Conservation (phyloP, 306 rosid genomes). For the Sechiopsis laciniata region DNA sequence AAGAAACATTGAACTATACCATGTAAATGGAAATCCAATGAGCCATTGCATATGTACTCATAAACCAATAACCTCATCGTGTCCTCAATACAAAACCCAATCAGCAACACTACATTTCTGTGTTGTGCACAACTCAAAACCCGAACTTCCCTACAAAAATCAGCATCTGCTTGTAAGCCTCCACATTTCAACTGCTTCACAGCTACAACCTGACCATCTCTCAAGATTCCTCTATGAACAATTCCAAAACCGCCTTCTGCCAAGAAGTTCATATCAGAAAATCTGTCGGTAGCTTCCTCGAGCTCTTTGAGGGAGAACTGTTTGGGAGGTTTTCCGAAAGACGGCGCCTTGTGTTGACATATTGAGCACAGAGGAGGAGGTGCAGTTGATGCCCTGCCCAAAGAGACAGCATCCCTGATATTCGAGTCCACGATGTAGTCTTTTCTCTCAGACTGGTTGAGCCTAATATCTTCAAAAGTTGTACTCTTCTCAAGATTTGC, state of each 20-base stretch:
- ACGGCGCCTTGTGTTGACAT: constrained; percentile 82
- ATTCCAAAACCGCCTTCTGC: constrained; percentile 84
- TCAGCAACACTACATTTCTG: constrained; percentile 82
- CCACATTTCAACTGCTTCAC: constrained; percentile 80
- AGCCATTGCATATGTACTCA: constrained; percentile 81
- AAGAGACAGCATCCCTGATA: constrained; percentile 55
- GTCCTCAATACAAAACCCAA: constrained; percentile 70
- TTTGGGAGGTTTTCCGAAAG: constrained; percentile 86
- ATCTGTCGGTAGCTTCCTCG: constrained; percentile 70
- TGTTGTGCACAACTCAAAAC: constrained; percentile 97
- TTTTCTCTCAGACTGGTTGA: constrained; percentile 35
- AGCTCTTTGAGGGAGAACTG: constrained; percentile 69
- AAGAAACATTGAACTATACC: constrained; percentile 34
- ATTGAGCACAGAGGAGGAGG: constrained; percentile 89
- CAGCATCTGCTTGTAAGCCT: constrained; percentile 77
- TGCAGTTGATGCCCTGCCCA: constrained; percentile 58
- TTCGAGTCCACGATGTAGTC: constrained; percentile 36
- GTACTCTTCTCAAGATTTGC: constrained; percentile 14
- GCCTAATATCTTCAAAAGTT: constrained; percentile 26
- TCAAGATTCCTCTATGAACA: constrained; percentile 69
- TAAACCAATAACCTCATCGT: constrained; percentile 68
- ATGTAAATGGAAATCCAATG: constrained; percentile 80
- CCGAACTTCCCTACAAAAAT: constrained; percentile 84
- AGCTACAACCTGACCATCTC: constrained; percentile 87
- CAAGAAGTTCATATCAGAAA: constrained; percentile 58